Base-by-base conservation (phyloP, 169 alveolate genomes). In the Cryptosporidium parvum region DNA sequence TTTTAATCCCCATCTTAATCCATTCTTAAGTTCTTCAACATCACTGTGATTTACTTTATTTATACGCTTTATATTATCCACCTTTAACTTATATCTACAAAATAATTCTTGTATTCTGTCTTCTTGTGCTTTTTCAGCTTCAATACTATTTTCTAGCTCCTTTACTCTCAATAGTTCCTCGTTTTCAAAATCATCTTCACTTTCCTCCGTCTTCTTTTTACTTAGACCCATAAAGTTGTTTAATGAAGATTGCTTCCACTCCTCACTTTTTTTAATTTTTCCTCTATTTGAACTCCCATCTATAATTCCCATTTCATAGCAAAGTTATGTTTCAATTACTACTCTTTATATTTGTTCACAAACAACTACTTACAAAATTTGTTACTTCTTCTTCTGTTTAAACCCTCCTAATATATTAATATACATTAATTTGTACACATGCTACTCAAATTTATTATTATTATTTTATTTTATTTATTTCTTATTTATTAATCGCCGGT, bases 181-280 rank as follows among this genome's bases (percentile, higher is more conserved):
- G 45, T 53, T 42, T 5, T 73, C 86, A n/a, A 62, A 53, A 37
- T 73, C 68, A 18, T 58, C 29, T 12, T 51, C 62, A n/a, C 37
- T 62, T 12, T 53, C 51, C 29, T 31, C 70, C 2, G 18, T 14
- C 33, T 73, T 39, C 23, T 23, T 53, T n/a, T n/a, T 73, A 18
- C 16, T 18, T 16, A 53, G 7, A 14, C 72, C 86, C 29, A 58
- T 42, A 73, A 73, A 73, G 53, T 42, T 59, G 35, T 73, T 58
- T 9, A 73, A 29, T 16, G 86, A 73, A 35, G 86, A 73, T 26
- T 73, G 86, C 2, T 31, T 59, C 86, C 86, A 73, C 37, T 69
- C 37, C 3, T 42, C n/a, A 16, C 21, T 33, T 7, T 21, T 29
- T 10, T 21, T 42, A 0, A 7, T 0, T 18, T 14, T 69, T 65